These are phyloP conservation scores for Metschnikowia hibisci DNA, from an alignment of 805 yeast genomes.

Conservation along the genomic window DNA sequence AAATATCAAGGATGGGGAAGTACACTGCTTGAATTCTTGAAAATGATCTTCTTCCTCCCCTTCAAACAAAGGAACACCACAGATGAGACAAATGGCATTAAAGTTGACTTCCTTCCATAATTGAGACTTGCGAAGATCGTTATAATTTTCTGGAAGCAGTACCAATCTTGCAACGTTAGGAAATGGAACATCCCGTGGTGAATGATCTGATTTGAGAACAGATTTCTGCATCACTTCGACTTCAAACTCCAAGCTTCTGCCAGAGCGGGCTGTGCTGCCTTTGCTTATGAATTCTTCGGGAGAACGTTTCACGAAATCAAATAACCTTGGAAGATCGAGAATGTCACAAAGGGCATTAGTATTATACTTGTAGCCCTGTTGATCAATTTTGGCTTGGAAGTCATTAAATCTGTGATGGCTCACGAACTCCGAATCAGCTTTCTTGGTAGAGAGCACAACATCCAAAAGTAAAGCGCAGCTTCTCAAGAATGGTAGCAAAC, in stretches of 20 bases:
- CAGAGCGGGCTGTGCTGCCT: no score
- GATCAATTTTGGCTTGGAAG: slow-evolving; percentile 16
- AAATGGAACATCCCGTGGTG: slow-evolving; percentile 20
- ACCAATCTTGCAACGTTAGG: slow-evolving; percentile 54
- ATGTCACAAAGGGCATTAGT: slow-evolving; percentile 23
- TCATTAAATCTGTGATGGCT: slow-evolving; percentile 17
- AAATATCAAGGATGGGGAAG: slow-evolving; percentile 6
- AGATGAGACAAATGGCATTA: slow-evolving; percentile 33
- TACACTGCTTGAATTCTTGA: slow-evolving; percentile 8
- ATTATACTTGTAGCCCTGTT: slow-evolving; percentile 18
- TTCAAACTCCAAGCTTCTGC: slow-evolving; percentile 1
- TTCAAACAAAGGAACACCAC: slow-evolving; percentile 21
- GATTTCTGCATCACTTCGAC: background rate
- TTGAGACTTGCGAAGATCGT: slow-evolving; percentile 24
- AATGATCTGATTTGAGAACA: background rate
- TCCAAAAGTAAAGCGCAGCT: slow-evolving; percentile 32
- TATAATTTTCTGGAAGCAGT: slow-evolving; percentile 46
- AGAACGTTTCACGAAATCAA: background rate
- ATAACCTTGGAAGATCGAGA: slow-evolving; percentile 22
- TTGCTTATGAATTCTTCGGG: background rate
- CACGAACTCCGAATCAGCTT: slow-evolving; percentile 23
- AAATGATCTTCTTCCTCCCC: background rate
- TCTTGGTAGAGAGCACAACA: slow-evolving; percentile 26
- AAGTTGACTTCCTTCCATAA: slow-evolving; percentile 13
- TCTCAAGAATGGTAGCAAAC: slow-evolving; percentile 30